Evolutionary conservation across 1,139 yeast genomes (phyloP).

Genomic region (Yamadazyma diospyri): DNA sequence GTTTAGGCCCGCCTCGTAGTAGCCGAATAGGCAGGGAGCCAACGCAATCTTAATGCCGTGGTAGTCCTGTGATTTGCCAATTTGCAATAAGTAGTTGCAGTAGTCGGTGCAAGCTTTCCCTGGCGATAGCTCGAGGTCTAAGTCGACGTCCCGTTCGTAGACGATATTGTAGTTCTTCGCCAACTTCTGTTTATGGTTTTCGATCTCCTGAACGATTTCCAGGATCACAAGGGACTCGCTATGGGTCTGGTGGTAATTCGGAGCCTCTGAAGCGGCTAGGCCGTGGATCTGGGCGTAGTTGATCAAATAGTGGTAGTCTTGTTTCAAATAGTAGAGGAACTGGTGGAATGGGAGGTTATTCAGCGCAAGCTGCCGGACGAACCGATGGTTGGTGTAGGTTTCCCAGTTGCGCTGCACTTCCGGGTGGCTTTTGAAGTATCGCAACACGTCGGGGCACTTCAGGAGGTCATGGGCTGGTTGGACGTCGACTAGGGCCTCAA

Average conservation of each 20-base stretch:
- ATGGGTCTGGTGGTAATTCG: conserved; percentile 49
- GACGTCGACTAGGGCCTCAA: conserved; percentile 4
- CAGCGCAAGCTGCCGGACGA: conserved; percentile 51
- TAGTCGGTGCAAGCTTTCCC: conserved; percentile 58
- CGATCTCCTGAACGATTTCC: conserved; percentile 54
- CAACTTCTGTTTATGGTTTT: conserved; percentile 53
- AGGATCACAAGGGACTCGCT: conserved; percentile 51
- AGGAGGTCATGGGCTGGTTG: conserved; percentile 1
- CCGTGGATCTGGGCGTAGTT: conserved; percentile 71
- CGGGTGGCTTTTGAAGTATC: conserved; percentile 56
- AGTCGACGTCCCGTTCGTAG: conserved; percentile 40
- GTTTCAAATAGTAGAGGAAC: conserved; percentile 61
- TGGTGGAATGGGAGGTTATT: conserved; percentile 47
- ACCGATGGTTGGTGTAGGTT: conserved; percentile 57
- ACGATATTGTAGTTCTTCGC: conserved; percentile 40
- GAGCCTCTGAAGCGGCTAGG: conserved; percentile 61
- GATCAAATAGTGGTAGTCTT: conserved; percentile 67
- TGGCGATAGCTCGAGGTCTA: conserved; percentile 40
- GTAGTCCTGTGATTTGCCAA: conserved; percentile 56
- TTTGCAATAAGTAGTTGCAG: conserved; percentile 53
- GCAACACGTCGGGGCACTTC: conserved; percentile 18
- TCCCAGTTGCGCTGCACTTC: conserved; percentile 54
- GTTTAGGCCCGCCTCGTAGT: conserved; percentile 47
- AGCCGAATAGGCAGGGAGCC: conserved; percentile 78
- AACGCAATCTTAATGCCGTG: conserved; percentile 64